Base-by-base conservation (phyloP, 441 rosid genomes). In the Arabidopsis hybrid region DNA sequence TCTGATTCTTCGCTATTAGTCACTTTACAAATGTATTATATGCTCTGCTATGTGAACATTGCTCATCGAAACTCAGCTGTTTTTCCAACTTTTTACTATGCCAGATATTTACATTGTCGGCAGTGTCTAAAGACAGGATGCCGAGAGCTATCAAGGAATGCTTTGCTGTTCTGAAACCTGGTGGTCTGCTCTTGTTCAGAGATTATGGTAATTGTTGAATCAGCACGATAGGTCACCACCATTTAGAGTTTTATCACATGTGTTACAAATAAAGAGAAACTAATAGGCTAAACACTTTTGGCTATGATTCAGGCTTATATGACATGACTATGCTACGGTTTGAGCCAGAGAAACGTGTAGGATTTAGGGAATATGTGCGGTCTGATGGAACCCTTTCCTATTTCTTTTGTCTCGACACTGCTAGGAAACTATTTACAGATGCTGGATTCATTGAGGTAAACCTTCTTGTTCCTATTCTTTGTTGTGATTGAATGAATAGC, bases 261-360 rank as follows among this genome's bases (percentile, higher is more conserved):
- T 32, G 63, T 12, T 21, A 45, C 26, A 16, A 38, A 14, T 43
- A 16, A 40, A 35, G 31, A 68, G 29, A 63, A 40, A 55, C 39
- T 67, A 34, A 77, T 51, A 58, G 56, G 71, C 50, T 71, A 56
- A 32, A 80, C 73, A 47, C 78, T 58, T 32, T 21, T n/a, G n/a
- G n/a, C n/a, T n/a, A n/a, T n/a, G n/a, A n/a, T 68, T 21, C 83
- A 94, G 97, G 99, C 56, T 91, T 94, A 17, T 94, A 89, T 81
- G 97, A 94, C 77, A 89, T 90, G 97, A 90, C 92, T 6, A 94
- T 94, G 97, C 85, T 94, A 79, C 90, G 94, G 57, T 94, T 90
- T 81, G 82, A 87, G 76, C 79, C 83, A 6, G 88, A 85, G 38
- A 85, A 90, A 81, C 81, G 83, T 75, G 83, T 94, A 67, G 95